Percentiles rank a stretch among this genome's conserved stretches.
phyloP scores from a whole-genome alignment of 345 rosid genomes.

The Psidium friedrichsthalianum region DNA sequence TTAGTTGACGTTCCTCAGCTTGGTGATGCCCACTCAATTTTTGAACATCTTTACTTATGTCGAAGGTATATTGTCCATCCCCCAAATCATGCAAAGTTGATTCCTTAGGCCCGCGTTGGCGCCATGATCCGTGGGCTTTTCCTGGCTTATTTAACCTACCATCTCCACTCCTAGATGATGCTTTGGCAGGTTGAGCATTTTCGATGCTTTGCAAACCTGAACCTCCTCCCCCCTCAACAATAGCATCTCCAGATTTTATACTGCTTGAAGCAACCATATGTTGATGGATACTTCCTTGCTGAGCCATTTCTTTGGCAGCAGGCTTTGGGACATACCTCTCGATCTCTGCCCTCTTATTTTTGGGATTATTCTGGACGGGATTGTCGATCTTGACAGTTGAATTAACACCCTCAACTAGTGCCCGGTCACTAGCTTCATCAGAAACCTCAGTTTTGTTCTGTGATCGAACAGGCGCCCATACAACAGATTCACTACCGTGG shows the following conservation, averaged over 20 bases:
- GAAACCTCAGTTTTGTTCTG: conserved; percentile 47
- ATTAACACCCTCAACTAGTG: conserved; percentile 21
- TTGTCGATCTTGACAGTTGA: conserved; percentile 35
- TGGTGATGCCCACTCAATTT: conserved; percentile 33
- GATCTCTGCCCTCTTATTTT: conserved; percentile 77
- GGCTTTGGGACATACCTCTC: conserved; percentile 88
- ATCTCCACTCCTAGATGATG: conserved; percentile 37
- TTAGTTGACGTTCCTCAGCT: conserved; percentile 23
- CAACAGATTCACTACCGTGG: conserved; percentile 40
- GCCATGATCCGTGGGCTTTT: conserved; percentile 62
- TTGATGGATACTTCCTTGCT: conserved; percentile 44
- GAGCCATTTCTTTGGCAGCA: conserved; percentile 79
- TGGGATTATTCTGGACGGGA: conserved; percentile 46
- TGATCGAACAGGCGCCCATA: conserved; percentile 83
- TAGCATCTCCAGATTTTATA: conserved; percentile 14
- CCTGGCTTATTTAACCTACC: conserved; percentile 47
- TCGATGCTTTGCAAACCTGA: conserved; percentile 25
- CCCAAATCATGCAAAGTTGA: conserved; percentile 20
- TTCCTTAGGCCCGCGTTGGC: conserved; percentile 44
- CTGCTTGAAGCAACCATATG: conserved; percentile 19
- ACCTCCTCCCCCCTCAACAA: conserved; percentile 13
- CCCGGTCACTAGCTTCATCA: conserved; percentile 35
- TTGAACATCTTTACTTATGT: conserved; percentile 20
- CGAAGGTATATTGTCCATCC: conserved; percentile 18
- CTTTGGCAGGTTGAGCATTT: conserved; percentile 17